Conservation (phyloP, 768 basidiomycete genomes). For the Phylloporus scabripes region DNA sequence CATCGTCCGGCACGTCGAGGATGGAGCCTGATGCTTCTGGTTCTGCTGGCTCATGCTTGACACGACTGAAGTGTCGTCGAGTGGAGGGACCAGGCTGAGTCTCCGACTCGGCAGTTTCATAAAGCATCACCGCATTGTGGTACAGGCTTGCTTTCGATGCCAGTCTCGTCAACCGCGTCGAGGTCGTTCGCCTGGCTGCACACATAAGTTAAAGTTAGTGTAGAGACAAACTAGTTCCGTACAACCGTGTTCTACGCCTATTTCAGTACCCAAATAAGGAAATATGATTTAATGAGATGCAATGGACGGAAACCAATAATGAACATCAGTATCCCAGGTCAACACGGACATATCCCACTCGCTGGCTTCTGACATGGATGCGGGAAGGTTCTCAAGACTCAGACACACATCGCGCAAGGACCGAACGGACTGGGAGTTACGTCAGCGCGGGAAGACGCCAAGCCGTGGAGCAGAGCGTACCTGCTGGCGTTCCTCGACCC, state of each 20-base stretch:
- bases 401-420: conserved; percentile 35
- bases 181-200: conserved; percentile 20
- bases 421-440: conserved; percentile 36
- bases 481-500: conserved; percentile 44
- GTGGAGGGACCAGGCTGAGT: conserved; percentile 14
- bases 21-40: background rate
- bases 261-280: background rate
- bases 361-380: conserved; percentile 26
- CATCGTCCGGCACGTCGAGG: background rate
- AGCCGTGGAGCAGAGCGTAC: conserved; percentile 23
- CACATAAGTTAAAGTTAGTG: conserved; percentile 12
- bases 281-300: background rate
- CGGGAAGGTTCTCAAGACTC: conserved; percentile 35
- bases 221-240: no score
- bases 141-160: conserved; percentile 41
- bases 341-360: conserved; percentile 38
- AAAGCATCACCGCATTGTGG: conserved; percentile 39
- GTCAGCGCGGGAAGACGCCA: background rate
- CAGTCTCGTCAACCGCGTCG: conserved; percentile 32
- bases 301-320: conserved; percentile 51
- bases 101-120: conserved; percentile 16
- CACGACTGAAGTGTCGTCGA: conserved; percentile 22
- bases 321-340: conserved; percentile 42
- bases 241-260: background rate
- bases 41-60: conserved; percentile 23